A percentile compares a stretch with the other conserved stretches of the same genome.
Conservation (phyloP, 345 rosid genomes). For the Aegle marmelos region DNA sequence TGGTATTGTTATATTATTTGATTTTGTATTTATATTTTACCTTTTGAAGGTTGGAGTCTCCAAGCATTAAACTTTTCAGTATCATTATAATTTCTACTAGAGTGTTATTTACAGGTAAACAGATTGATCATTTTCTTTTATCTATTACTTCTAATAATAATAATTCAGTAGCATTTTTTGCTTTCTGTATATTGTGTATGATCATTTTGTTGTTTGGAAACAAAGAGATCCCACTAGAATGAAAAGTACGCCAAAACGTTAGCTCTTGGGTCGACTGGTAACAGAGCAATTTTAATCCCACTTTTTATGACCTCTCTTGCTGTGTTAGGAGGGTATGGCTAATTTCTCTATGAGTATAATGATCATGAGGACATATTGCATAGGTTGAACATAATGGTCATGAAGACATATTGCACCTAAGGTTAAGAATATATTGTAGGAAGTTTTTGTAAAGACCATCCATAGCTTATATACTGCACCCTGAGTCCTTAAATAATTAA, state of each 20-base stretch:
- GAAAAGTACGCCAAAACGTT: neutral
- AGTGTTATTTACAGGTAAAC: conserved; percentile 77
- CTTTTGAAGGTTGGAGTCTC: conserved; percentile 83
- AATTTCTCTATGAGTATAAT: neutral
- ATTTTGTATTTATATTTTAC: conserved; percentile 13
- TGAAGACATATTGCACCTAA: too few species aligned
- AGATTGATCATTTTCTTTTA: conserved; percentile 13
- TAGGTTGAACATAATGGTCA: too few species aligned
- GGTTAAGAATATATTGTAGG: too few species aligned
- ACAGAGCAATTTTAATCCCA: neutral
- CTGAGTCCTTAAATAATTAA: too few species aligned
- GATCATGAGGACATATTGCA: too few species aligned
- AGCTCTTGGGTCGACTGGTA: neutral
- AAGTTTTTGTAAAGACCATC: too few species aligned
- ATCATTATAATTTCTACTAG: conserved; percentile 81
- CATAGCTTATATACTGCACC: too few species aligned
- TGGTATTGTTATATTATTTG: conserved; percentile 20
- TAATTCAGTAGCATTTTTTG: neutral
- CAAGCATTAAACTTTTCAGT: conserved; percentile 88
- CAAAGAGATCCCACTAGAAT: neutral
- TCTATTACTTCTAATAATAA: neutral
- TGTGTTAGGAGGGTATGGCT: neutral
- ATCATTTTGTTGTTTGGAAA: too few species aligned
- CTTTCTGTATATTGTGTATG: conserved; percentile 4
- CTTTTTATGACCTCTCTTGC: neutral